These are phyloP conservation scores for Willaertia magna DNA, from an alignment of 208 protist genomes.

Conservation along the genomic window DNA sequence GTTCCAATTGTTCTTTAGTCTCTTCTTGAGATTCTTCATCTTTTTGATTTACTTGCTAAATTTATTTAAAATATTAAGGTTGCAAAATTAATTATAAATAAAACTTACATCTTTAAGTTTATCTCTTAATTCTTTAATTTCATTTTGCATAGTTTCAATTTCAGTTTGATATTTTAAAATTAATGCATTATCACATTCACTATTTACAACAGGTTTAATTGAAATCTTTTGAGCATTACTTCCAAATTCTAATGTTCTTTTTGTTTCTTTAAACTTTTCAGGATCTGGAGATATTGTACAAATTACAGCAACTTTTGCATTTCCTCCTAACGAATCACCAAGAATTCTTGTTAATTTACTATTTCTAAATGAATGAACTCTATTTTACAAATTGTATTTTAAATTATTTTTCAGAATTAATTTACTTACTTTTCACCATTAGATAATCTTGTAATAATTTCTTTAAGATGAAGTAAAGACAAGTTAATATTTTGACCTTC, in stretches of 20 bases:
- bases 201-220: slow-evolving; percentile 67
- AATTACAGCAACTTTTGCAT: slow-evolving; percentile 69
- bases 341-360: slow-evolving; percentile 81
- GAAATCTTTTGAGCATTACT: slow-evolving; percentile 76
- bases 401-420: slow-evolving; percentile 4
- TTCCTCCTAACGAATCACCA: slow-evolving; percentile 69
- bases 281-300: slow-evolving; percentile 64
- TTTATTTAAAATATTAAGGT: too few species aligned
- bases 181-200: slow-evolving; percentile 61
- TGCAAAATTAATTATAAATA: too few species aligned
- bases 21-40: too few species aligned
- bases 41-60: too few species aligned
- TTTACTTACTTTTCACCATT: slow-evolving; percentile 8
- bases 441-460: background rate
- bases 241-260: slow-evolving; percentile 67
- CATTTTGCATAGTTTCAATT: background rate
- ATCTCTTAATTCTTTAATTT: background rate
- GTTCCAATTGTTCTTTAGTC: background rate
- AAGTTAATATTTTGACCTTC: slow-evolving; percentile 93
- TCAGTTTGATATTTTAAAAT: slow-evolving; percentile 5
- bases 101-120: background rate
- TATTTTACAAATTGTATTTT: slow-evolving; percentile 26
- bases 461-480: slow-evolving; percentile 55
- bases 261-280: slow-evolving; percentile 48
- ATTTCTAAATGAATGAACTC: slow-evolving; percentile 45